Percentiles rank a stretch among this genome's conserved stretches.
Conservation (phyloP, 208 protist genomes). For the Kentomonas sorsogonicus region DNA sequence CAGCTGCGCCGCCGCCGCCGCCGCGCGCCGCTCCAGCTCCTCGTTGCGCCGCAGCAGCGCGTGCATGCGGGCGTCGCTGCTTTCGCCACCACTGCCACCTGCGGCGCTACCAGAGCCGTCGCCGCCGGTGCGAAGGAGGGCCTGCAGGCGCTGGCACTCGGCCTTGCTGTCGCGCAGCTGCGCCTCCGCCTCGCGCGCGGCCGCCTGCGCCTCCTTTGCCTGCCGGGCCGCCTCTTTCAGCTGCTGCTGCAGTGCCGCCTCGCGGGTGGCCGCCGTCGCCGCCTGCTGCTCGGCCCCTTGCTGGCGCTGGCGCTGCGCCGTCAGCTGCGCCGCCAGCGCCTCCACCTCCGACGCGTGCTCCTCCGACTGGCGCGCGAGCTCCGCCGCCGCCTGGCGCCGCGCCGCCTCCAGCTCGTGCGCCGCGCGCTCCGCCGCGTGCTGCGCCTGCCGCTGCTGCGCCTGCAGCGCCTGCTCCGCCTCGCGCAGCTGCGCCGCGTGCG, state of each 20-base stretch:
- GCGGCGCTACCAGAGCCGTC: conserved; percentile 24
- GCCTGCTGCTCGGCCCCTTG: conserved; percentile 16
- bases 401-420: conserved; percentile 8
- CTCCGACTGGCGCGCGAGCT: too few relatives aligned
- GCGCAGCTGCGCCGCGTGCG: conserved; percentile 11
- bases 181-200: conserved; percentile 33
- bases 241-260: conserved; percentile 25
- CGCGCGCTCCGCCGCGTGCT: background rate
- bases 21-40: conserved; percentile 27
- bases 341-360: background rate
- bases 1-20: conserved; percentile 21
- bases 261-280: conserved; percentile 13
- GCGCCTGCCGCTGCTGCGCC: background rate
- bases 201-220: conserved; percentile 49
- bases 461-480: background rate
- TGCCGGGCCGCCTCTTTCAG: too few relatives aligned
- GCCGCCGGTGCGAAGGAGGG: conserved; percentile 29
- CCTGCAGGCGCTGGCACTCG: conserved; percentile 32
- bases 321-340: background rate
- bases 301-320: conserved; percentile 11
- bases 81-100: conserved; percentile 17
- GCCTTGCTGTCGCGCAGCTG: conserved; percentile 38
- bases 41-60: conserved; percentile 31
- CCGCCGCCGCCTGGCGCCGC: background rate
- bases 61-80: conserved; percentile 37